Evolutionary conservation across 1,284 basidiomycete genomes (phyloP).

Genomic region (Ceratobasidium sp.): DNA sequence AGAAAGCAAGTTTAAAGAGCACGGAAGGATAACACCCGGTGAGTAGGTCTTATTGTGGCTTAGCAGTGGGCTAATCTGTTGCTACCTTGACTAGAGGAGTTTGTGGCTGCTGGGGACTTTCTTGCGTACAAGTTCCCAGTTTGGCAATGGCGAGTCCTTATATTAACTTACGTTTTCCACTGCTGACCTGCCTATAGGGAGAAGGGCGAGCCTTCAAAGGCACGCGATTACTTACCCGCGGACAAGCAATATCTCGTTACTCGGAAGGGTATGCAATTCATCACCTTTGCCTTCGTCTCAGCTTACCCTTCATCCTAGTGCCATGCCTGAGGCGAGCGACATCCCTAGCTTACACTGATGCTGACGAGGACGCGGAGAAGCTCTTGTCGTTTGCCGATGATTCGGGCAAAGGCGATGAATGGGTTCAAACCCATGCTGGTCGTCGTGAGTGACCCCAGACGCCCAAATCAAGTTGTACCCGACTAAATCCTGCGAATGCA

Average conservation of each 20-base stretch:
- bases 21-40: conserved; percentile 96
- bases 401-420: conserved; percentile 69
- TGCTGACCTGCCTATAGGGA: conserved; percentile 67
- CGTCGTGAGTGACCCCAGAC: conserved; percentile 59
- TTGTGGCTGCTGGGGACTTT: conserved; percentile 95
- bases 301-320: conserved; percentile 59
- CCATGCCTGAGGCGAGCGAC: conserved; percentile 92
- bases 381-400: conserved; percentile 79
- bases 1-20: conserved; percentile 99
- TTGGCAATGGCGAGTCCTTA: conserved; percentile 83
- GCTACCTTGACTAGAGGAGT: conserved; percentile 75
- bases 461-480: not conserved
- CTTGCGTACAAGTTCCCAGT: conserved; percentile 95
- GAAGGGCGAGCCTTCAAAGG: conserved; percentile 84
- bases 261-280: conserved; percentile 67
- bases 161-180: conserved; percentile 43
- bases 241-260: conserved; percentile 98
- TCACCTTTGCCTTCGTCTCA: conserved; percentile 7
- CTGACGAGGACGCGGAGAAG: conserved; percentile 93
- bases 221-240: conserved; percentile 88
- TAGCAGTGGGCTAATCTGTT: conserved; percentile 3
- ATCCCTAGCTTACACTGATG: conserved; percentile 92
- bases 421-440: conserved; percentile 88
- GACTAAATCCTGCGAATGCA: not conserved
- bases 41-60: conserved; percentile 52